phyloP scores from a whole-genome alignment of 108 stramenopile species.

The Pelagomonas calceolata region DNA sequence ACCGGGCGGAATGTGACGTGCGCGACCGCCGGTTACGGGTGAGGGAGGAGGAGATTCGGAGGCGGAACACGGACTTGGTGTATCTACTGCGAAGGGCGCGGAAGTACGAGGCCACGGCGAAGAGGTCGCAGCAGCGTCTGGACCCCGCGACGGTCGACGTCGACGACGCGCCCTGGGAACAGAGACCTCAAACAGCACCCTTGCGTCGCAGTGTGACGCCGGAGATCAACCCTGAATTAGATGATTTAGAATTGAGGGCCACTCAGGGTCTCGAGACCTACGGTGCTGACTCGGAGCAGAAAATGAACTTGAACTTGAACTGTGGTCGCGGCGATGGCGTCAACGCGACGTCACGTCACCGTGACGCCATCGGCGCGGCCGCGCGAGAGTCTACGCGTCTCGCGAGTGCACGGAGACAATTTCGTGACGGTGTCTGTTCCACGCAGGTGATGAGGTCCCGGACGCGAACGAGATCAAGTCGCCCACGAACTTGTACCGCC shows the following conservation, averaged over 20 bases:
- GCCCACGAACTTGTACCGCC: not conserved
- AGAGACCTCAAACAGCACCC: not conserved
- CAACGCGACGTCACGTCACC: too few species aligned
- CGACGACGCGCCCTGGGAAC: not conserved
- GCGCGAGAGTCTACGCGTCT: too few species aligned
- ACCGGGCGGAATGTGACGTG: not conserved
- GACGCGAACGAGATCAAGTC: not conserved
- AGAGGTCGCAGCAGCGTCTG: not conserved
- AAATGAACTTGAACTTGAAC: too few species aligned
- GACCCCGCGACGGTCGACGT: not conserved
- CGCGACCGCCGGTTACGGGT: not conserved
- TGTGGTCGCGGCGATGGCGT: too few species aligned
- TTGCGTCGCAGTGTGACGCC: not conserved
- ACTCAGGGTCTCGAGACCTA: too few species aligned
- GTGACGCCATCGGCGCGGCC: too few species aligned
- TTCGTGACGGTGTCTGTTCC: too few species aligned
- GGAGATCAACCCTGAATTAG: too few species aligned
- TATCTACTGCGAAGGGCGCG: not conserved
- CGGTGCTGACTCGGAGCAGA: too few species aligned
- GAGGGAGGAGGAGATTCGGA: not conserved
- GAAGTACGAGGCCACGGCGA: not conserved
- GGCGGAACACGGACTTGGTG: not conserved
- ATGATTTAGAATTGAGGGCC: too few species aligned
- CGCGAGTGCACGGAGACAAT: too few species aligned
- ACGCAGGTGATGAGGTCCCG: not conserved